Base-by-base conservation (phyloP, 2,329 filamentous ascomycete genomes). In the Colletotrichum melonis region DNA sequence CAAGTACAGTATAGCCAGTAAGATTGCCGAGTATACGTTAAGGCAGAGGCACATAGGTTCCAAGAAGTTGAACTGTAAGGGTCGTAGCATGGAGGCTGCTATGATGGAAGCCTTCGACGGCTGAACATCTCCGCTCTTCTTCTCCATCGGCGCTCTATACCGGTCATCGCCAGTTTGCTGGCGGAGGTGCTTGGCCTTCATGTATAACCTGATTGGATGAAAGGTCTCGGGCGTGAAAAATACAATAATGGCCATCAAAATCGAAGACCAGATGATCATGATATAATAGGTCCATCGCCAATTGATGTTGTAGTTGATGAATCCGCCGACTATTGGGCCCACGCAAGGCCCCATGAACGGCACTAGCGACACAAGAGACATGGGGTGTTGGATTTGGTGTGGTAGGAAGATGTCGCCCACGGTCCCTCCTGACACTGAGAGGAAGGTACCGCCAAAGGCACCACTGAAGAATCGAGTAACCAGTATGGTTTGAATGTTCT, bases 261-360 rank as follows among this genome's bases (percentile, higher is more conserved):
- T 81, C 16, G 86, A 89, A 1, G 91, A 88, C 95, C 94, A 97
- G 60, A 97, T 97, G 59, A 97, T 83, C 73, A 97, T 86, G 3
- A 95, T 88, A 79, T 95, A 98, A 81, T 96, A 95, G 0, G 92
- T 93, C 94, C 93, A 97, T 67, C 93, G 86, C 92, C 95, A 98
- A 67, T 86, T 84, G 3, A 88, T 88, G 76, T 92, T 90, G 76
- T 92, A 90, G 80, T 96, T 95, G 80, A 97, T 95, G 81, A 97
- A 95, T 4, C 94, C 94, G 5, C 94, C 94, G n/a, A 93, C 80
- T 5, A 92, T 76, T 0, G 91, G 90, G 0, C 91, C 90, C 2
- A 90, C 76, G 5, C 86, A 86, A 0, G 91, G 87, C 77, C 95
- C 86, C 72, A 90, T 82, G 80, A 93, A 93, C 0, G 92, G 92